Evolutionary conservation across 768 basidiomycete species (phyloP).

Genomic region (Porpolomopsis calyptriformis): DNA sequence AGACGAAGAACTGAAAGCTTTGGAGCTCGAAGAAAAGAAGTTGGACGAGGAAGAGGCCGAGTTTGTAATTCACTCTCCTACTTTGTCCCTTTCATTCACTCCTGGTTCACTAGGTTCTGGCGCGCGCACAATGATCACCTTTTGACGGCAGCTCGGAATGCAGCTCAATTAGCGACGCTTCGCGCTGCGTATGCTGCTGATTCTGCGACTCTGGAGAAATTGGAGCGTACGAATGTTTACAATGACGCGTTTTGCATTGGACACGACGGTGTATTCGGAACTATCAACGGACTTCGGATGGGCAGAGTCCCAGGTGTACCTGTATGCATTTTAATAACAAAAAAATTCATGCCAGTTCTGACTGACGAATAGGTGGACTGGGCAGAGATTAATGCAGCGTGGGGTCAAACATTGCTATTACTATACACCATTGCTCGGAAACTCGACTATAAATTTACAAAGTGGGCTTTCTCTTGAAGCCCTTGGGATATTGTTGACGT

Average conservation of each 20-base stretch:
- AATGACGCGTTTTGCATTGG: slow-evolving; percentile 95
- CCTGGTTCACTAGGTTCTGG: slow-evolving; percentile 75
- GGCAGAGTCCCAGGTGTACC: slow-evolving; percentile 78
- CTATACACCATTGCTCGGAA: slow-evolving; percentile 88
- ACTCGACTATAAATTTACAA: slow-evolving; percentile 78
- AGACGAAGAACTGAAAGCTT: slow-evolving; percentile 54
- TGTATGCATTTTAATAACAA: slow-evolving; percentile 31
- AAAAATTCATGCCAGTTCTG: slow-evolving; percentile 4
- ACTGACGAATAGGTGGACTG: slow-evolving; percentile 67
- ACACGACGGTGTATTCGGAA: slow-evolving; percentile 89
- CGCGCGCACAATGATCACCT: slow-evolving; percentile 64
- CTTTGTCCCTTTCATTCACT: slow-evolving; percentile 8
- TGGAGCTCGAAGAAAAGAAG: slow-evolving; percentile 69
- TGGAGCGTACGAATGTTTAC: slow-evolving; percentile 89
- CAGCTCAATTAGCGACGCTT: slow-evolving; percentile 57
- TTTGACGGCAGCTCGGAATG: slow-evolving; percentile 52
- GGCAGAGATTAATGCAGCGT: slow-evolving; percentile 98
- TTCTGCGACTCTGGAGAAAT: slow-evolving; percentile 64
- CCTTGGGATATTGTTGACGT: slow-evolving; percentile 5
- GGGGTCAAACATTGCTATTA: slow-evolving; percentile 91
- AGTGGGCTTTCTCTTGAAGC: slow-evolving; percentile 35
- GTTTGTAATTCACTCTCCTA: slow-evolving; percentile 32
- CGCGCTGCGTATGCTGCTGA: slow-evolving; percentile 73
- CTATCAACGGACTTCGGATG: slow-evolving; percentile 91
- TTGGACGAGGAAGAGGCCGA: slow-evolving; percentile 79